Conservation (phyloP, 345 rosid genomes). For the Cardamine occulta region DNA sequence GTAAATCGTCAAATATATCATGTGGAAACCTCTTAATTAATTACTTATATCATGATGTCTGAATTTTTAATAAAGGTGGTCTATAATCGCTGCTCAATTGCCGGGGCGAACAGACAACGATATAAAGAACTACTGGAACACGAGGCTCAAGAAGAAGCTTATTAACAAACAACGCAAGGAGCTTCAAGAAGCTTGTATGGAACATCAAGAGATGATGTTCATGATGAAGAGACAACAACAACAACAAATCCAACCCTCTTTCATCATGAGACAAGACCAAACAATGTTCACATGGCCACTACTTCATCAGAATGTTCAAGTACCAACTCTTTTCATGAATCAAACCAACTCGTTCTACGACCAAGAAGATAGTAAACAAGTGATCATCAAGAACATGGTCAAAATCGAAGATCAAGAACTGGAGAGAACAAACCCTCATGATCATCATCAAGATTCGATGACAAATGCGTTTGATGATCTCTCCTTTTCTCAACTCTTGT, state of each 20-base stretch:
- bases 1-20: background rate
- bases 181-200: slow-evolving; percentile 46
- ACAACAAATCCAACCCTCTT: slow-evolving; percentile 27
- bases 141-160: slow-evolving; percentile 76
- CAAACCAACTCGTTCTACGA: slow-evolving; percentile 5
- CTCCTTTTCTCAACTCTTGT: slow-evolving; percentile 32
- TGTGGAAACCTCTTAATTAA: background rate
- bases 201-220: slow-evolving; percentile 47
- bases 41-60: background rate
- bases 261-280: slow-evolving; percentile 35
- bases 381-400: slow-evolving; percentile 31
- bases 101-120: slow-evolving; percentile 84
- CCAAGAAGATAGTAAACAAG: slow-evolving; percentile 26
- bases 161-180: slow-evolving; percentile 61
- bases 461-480: slow-evolving; percentile 28
- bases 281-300: slow-evolving; percentile 45
- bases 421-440: slow-evolving; percentile 23
- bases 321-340: slow-evolving; percentile 29
- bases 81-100: slow-evolving; percentile 74
- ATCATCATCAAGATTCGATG: slow-evolving; percentile 12
- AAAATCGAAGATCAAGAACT: slow-evolving; percentile 29
- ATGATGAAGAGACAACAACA: slow-evolving; percentile 47
- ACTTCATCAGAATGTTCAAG: slow-evolving; percentile 28
- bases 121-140: slow-evolving; percentile 84
- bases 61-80: slow-evolving; percentile 55